phyloP scores from a whole-genome alignment of 306 rosid species.

The barrel medic (Medicago truncatula) region MtrunA17r5.0-ANR NC_053049.1:3432501-3433000 shows the following conservation, averaged over 20 bases:
- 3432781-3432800: constrained; percentile 90
- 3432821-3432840: constrained; percentile 97
- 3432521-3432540: no score
- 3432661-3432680: not conserved
- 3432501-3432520: no score
- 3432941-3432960: constrained; percentile 30
- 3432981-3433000: constrained; percentile 3
- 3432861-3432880: constrained; percentile 41
- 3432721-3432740: not conserved
- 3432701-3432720: not conserved
- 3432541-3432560: no score
- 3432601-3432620: no score
- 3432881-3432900: constrained; percentile 23
- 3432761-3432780: constrained; percentile 94
- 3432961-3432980: constrained; percentile 9
- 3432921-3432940: constrained; percentile 5
- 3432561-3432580: no score
- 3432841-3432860: constrained; percentile 98
- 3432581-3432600: no score
- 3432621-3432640: no score
- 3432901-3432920: constrained; percentile 23
- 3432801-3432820: constrained; percentile 85
- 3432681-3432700: not conserved
- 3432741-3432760: not conserved
- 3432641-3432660: not conserved